phyloP scores from a whole-genome alignment of 2,329 filamentous ascomycete species.

The Ophiostoma novo-ulmi region DNA sequence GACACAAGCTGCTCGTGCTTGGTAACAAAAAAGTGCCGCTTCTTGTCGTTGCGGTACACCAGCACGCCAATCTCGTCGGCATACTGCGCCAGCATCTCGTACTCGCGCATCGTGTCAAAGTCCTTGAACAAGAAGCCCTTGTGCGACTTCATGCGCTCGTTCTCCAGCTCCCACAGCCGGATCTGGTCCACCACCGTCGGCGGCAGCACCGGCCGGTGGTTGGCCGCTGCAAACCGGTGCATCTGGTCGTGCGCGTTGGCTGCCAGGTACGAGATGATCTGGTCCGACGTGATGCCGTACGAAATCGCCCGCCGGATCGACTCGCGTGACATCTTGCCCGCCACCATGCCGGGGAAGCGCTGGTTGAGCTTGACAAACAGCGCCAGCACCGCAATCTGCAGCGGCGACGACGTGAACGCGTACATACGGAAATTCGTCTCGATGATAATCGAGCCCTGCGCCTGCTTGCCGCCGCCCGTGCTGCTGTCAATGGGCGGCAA shows the following conservation, averaged over 20 bases:
- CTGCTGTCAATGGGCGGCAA: constrained; percentile 38
- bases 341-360: constrained; percentile 90
- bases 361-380: constrained; percentile 85
- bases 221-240: constrained; percentile 57
- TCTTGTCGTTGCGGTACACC: constrained; percentile 75
- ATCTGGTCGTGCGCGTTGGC: constrained; percentile 95
- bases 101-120: constrained; percentile 67
- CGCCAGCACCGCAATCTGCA: constrained; percentile 89
- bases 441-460: constrained; percentile 82
- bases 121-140: constrained; percentile 85
- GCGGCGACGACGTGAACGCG: constrained; percentile 87
- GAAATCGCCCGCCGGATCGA: constrained; percentile 83
- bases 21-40: constrained; percentile 84
- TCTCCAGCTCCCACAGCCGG: constrained; percentile 93
- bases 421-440: constrained; percentile 98
- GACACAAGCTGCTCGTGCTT: constrained; percentile 82
- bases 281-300: constrained; percentile 87
- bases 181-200: constrained; percentile 98
- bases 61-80: constrained; percentile 88
- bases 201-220: constrained; percentile 69
- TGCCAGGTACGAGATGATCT: constrained; percentile 89
- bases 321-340: constrained; percentile 81
- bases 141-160: constrained; percentile 83
- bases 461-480: constrained; percentile 35
- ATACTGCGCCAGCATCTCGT: constrained; percentile 65